These are phyloP conservation scores for Penicillium thymicola DNA, from an alignment of 2,329 filamentous ascomycete species.

Conservation along the genomic window DNA sequence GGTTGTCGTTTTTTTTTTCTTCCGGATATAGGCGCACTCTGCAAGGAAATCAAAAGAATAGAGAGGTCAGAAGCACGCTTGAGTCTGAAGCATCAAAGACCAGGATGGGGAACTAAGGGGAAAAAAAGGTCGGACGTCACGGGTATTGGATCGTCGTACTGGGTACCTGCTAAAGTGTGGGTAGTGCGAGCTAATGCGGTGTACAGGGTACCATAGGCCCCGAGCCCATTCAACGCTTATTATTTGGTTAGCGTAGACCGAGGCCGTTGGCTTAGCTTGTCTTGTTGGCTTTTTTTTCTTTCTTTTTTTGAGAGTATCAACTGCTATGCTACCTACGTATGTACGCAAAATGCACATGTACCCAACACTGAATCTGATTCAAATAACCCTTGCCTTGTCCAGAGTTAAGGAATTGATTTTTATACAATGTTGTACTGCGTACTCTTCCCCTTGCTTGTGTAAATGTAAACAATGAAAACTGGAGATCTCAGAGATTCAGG, in stretches of 20 bases:
- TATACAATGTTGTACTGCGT: background rate
- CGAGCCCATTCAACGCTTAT: background rate
- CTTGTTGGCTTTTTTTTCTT: background rate
- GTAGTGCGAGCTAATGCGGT: slow-evolving; percentile 1
- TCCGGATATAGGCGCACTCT: slow-evolving; percentile 7
- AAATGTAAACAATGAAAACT: background rate
- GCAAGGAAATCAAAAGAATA: slow-evolving; percentile 12
- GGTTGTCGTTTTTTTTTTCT: slow-evolving; percentile 3
- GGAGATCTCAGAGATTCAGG: background rate
- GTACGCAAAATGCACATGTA: background rate
- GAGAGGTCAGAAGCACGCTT: background rate
- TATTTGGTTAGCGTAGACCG: background rate
- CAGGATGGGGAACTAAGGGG: slow-evolving; percentile 9
- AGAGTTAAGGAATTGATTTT: background rate
- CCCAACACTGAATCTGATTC: background rate
- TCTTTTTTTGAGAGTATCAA: background rate
- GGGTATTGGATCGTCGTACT: slow-evolving; percentile 10
- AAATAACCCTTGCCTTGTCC: background rate
- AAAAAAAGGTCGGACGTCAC: slow-evolving; percentile 19
- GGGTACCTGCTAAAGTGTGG: slow-evolving; percentile 9
- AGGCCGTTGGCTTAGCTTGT: background rate
- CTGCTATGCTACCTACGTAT: background rate
- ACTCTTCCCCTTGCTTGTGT: background rate
- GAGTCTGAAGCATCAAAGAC: slow-evolving; percentile 4
- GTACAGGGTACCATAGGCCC: slow-evolving; percentile 15